Conservation (phyloP, 2,329 filamentous ascomycete species). For the Trichophyton benhamiae region DNA sequence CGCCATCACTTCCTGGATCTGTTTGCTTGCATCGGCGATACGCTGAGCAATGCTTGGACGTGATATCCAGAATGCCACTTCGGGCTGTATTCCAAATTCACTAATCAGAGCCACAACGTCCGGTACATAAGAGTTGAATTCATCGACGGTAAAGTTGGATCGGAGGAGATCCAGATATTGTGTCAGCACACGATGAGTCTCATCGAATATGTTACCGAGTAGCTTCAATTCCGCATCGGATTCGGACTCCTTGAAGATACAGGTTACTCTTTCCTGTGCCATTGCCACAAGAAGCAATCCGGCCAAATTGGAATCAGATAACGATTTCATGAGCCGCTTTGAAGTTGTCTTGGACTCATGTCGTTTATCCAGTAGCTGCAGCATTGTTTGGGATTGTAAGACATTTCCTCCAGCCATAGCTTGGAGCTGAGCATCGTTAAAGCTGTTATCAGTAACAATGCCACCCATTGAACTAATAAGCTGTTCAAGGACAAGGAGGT, state of each 20-base stretch:
- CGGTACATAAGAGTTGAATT: slow-evolving; percentile 71
- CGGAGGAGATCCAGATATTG: slow-evolving; percentile 85
- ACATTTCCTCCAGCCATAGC: slow-evolving; percentile 79
- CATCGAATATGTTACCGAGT: slow-evolving; percentile 75
- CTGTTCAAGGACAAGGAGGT: slow-evolving; percentile 83
- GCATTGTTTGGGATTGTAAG: slow-evolving; percentile 66
- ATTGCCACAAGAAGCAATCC: slow-evolving; percentile 79
- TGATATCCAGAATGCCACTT: slow-evolving; percentile 73
- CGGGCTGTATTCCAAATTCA: slow-evolving; percentile 67
- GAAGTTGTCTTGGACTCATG: slow-evolving; percentile 64
- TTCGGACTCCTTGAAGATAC: slow-evolving; percentile 59
- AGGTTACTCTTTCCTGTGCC: slow-evolving; percentile 79
- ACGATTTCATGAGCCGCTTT: slow-evolving; percentile 63
- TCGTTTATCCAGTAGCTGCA: slow-evolving; percentile 68
- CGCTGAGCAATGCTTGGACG: slow-evolving; percentile 60
- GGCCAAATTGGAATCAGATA: slow-evolving; percentile 66
- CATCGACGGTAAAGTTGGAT: slow-evolving; percentile 59
- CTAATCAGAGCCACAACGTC: slow-evolving; percentile 59
- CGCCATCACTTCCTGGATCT: slow-evolving; percentile 17
- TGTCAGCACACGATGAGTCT: slow-evolving; percentile 69
- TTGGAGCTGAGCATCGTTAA: slow-evolving; percentile 75
- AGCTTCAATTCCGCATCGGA: slow-evolving; percentile 71
- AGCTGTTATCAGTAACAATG: slow-evolving; percentile 72
- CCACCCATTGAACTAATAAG: slow-evolving; percentile 88
- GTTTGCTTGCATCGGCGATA: slow-evolving; percentile 37